These are phyloP conservation scores for Tillandsia leiboldiana DNA, from an alignment of 176 grass and related monocot species.

Conservation along the genomic window DNA sequence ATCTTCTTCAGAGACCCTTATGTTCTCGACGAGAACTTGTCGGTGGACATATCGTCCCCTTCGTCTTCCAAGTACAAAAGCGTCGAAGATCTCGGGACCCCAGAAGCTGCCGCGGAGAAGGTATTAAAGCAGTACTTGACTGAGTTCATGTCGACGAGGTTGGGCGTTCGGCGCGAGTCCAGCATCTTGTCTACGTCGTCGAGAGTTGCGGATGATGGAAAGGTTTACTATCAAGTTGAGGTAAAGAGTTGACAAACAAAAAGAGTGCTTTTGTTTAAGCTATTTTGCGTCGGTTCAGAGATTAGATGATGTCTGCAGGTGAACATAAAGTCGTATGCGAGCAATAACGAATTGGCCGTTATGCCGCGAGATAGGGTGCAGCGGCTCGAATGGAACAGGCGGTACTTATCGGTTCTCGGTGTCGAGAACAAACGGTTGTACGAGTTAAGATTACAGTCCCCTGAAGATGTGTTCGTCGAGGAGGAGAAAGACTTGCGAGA, in stretches of 20 bases:
- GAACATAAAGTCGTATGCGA: conserved; percentile 94
- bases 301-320: conserved; percentile 30
- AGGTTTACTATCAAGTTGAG: conserved; percentile 89
- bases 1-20: conserved; percentile 65
- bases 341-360: conserved; percentile 84
- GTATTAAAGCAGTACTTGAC: conserved; percentile 75
- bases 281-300: not conserved
- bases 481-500: conserved; percentile 63
- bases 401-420: conserved; percentile 71
- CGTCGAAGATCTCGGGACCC: conserved; percentile 53
- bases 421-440: conserved; percentile 89
- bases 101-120: conserved; percentile 43
- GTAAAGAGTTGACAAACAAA: conserved; percentile 17
- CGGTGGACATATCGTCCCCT: conserved; percentile 74
- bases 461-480: conserved; percentile 56
- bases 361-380: conserved; percentile 85
- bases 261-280: not conserved
- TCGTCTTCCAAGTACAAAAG: conserved; percentile 55
- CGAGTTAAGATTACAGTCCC: conserved; percentile 68
- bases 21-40: conserved; percentile 70
- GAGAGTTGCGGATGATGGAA: conserved; percentile 61
- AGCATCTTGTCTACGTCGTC: conserved; percentile 56
- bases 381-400: conserved; percentile 76
- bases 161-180: conserved; percentile 57
- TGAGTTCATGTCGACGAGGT: conserved; percentile 72